Conservation (phyloP, 768 basidiomycete genomes). For the Mycena vitilis region DNA sequence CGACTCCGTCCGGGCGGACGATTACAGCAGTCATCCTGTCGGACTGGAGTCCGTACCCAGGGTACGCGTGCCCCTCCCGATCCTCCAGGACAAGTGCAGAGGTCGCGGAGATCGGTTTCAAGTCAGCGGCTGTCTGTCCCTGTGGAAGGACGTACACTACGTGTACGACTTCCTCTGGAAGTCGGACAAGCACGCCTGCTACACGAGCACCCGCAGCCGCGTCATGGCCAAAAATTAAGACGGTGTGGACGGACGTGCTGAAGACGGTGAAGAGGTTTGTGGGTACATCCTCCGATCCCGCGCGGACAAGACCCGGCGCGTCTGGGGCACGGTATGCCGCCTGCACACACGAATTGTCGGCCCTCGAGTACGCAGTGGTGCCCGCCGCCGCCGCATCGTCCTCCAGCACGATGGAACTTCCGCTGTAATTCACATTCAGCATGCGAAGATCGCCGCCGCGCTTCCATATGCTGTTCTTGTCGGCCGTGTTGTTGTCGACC, state of each 20-base stretch:
- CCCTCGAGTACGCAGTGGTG: constrained; percentile 1
- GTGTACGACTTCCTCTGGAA: constrained; percentile 1
- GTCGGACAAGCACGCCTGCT: neutral
- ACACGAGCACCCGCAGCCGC: neutral
- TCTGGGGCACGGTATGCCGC: constrained; percentile 51
- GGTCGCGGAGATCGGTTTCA: neutral
- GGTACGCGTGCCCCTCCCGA: constrained; percentile 33
- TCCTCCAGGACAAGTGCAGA: constrained; percentile 27
- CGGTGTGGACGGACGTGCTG: constrained; percentile 42
- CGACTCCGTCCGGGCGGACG: constrained; percentile 39
- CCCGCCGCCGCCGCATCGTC: neutral
- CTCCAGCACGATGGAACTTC: constrained; percentile 53
- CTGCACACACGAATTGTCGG: constrained; percentile 38
- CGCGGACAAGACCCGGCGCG: constrained; percentile 41
- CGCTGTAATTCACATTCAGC: constrained; percentile 59
- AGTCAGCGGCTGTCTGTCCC: neutral
- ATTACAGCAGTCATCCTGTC: constrained; percentile 26
- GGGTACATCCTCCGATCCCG: neutral
- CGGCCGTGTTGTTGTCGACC: neutral
- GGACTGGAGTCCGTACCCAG: constrained; percentile 19
- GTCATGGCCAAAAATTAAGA: constrained; percentile 43
- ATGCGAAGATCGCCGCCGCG: constrained; percentile 43
- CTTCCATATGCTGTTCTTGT: constrained; percentile 1
- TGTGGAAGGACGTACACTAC: constrained; percentile 10
- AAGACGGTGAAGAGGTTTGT: constrained; percentile 44